Evolutionary conservation across 1,139 yeast species (phyloP), one percentile per base, ranked within the genome.

Genomic region (Candida frijolesensis): DNA sequence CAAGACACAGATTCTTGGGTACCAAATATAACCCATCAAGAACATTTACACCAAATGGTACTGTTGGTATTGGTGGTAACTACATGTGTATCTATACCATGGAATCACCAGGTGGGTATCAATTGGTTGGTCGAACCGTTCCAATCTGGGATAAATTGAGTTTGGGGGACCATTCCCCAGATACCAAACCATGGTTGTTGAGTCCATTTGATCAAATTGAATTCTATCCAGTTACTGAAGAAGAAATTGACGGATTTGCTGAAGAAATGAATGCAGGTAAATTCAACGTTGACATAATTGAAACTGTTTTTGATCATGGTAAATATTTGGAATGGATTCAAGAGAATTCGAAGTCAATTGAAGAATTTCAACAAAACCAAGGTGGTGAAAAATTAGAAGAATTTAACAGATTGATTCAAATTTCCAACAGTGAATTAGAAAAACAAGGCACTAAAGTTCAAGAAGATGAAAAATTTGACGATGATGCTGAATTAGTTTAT

Each of bases 71-170:
- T 66, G 99, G 98, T 58, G 98, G 98, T 60, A 90, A 87, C 86
- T 94, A 91, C 77, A 91, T 92, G 97, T 92, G 98, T 76, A 92
- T 94, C 60, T 94, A 94, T 71, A 91, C 98, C 43, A 91, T 92
- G 92, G 97, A 92, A 61, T 89, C 97, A 25, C 99, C 99, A 48
- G 99, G 99, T 71, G 99, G 99, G 30, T 94, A 94, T 71, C 98
- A 92, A 74, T 80, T 94, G 61, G 94, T 91, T 56, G 99, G 98
- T 51, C 83, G 98, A 66, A 94, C 99, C 4, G 85, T 94, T 58
- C 98, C 98, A 52, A 92, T 92, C 60, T 94, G 99, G 99, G 98
- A 94, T 68, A 92, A 90, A 72, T 79, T 92, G 61, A 80, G 89
- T 33, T 76, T 94, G 54, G 94, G 94, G 47, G 71, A 75, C 18